Conservation (phyloP, 2,329 filamentous ascomycete species). For the Ceratocystis colombiana region DNA sequence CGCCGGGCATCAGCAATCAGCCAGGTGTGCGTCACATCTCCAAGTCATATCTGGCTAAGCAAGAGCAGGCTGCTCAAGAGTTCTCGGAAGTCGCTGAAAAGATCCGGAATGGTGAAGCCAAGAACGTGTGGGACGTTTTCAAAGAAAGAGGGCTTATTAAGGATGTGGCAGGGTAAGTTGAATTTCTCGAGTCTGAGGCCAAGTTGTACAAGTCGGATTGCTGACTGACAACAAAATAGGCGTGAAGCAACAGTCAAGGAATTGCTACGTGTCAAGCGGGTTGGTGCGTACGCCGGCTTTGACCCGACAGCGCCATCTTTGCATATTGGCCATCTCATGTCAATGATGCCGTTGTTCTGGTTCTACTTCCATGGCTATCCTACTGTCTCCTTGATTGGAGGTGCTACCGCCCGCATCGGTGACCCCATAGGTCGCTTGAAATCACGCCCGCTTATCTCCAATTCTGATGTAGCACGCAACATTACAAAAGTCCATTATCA, state of each 20-base stretch:
- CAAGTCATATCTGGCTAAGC: slow-evolving; percentile 38
- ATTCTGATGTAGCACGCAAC: slow-evolving; percentile 50
- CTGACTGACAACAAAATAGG: slow-evolving; percentile 29
- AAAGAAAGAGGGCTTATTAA: slow-evolving; percentile 65
- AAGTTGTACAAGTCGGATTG: not conserved
- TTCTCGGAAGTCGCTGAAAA: slow-evolving; percentile 42
- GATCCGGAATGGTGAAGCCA: slow-evolving; percentile 42
- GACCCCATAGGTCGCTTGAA: slow-evolving; percentile 64
- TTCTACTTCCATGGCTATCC: slow-evolving; percentile 67
- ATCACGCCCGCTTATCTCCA: slow-evolving; percentile 46
- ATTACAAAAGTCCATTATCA: slow-evolving; percentile 59
- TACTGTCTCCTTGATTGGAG: slow-evolving; percentile 57
- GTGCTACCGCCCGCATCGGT: slow-evolving; percentile 66
- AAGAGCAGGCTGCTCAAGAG: slow-evolving; percentile 34
- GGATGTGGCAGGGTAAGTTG: slow-evolving; percentile 58
- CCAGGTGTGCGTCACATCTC: slow-evolving; percentile 34
- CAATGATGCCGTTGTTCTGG: slow-evolving; percentile 77
- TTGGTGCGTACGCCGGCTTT: slow-evolving; percentile 69
- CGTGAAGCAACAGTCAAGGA: slow-evolving; percentile 47
- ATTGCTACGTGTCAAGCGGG: slow-evolving; percentile 53
- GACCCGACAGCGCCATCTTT: slow-evolving; percentile 72
- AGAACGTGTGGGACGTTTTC: slow-evolving; percentile 52
- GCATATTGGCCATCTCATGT: slow-evolving; percentile 70
- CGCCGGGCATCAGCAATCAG: slow-evolving; percentile 4
- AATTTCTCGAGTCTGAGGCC: slow-evolving; percentile 27